phyloP scores from a whole-genome alignment of 2,329 filamentous ascomycete species.

The Cytospora leucostoma region DNA sequence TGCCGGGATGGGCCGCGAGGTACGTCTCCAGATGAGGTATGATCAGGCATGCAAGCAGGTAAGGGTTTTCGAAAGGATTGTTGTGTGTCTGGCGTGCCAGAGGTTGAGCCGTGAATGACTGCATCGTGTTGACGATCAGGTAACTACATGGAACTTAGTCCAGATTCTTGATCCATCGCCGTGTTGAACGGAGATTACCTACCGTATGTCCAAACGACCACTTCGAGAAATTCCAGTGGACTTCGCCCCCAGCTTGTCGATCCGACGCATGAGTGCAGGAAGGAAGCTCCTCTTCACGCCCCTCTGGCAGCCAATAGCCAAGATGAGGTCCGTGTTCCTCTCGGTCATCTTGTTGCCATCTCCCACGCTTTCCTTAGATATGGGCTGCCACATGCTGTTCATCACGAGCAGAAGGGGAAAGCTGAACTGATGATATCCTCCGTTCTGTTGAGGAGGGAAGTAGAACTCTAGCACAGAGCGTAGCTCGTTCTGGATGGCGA shows the following conservation, averaged over 20 bases:
- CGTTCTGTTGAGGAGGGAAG: constrained; percentile 50
- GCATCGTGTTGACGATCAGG: constrained; percentile 62
- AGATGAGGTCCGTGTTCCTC: constrained; percentile 56
- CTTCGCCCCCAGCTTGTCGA: constrained; percentile 58
- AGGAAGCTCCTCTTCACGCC: constrained; percentile 54
- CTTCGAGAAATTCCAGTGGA: constrained; percentile 52
- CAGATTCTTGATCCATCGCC: no score
- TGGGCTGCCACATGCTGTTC: constrained; percentile 54
- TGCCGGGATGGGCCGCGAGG: constrained; percentile 52
- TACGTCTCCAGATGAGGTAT: constrained; percentile 64
- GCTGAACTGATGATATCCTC: constrained; percentile 48
- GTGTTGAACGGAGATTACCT: constrained; percentile 29
- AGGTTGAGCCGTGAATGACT: constrained; percentile 55
- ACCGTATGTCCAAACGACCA: constrained; percentile 62
- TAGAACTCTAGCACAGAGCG: constrained; percentile 53
- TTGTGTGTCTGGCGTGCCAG: constrained; percentile 51
- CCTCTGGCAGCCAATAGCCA: constrained; percentile 60
- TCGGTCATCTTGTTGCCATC: constrained; percentile 35
- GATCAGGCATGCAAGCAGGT: constrained; percentile 58
- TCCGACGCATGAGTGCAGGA: constrained; percentile 48
- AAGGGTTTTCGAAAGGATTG: constrained; percentile 56
- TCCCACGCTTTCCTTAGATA: constrained; percentile 47
- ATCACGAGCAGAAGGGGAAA: constrained; percentile 52
- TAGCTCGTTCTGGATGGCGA: constrained; percentile 59
- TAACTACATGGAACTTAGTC: constrained; percentile 45